These are phyloP conservation scores for Wallacemonas sp. DNA, from an alignment of 208 protist species.

Conservation along the genomic window DNA sequence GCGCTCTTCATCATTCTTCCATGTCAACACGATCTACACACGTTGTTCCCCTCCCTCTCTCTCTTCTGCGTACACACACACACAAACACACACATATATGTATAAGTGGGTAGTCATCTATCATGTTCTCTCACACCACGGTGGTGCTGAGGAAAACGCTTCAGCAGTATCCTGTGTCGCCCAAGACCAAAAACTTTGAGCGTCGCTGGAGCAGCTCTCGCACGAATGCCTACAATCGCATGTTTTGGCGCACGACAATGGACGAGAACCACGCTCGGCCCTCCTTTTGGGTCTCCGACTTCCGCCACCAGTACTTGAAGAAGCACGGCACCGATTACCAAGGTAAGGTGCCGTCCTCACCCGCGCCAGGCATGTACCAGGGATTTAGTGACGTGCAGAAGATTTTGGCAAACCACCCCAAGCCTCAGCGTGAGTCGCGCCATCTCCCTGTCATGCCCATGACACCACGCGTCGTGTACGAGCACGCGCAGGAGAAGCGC, in stretches of 20 bases:
- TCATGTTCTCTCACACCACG: slow-evolving; percentile 8
- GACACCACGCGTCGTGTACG: slow-evolving; percentile 89
- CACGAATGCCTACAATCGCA: slow-evolving; percentile 81
- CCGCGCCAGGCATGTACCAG: slow-evolving; percentile 88
- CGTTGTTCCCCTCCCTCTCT: no score
- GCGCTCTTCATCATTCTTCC: no score
- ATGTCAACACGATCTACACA: no score
- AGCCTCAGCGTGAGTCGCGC: slow-evolving; percentile 88
- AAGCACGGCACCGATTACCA: slow-evolving; percentile 87
- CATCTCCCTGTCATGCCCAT: slow-evolving; percentile 90
- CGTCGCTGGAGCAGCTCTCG: slow-evolving; percentile 80
- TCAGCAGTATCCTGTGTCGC: slow-evolving; percentile 81
- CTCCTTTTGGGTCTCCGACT: slow-evolving; percentile 93
- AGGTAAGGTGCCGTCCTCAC: slow-evolving; percentile 80
- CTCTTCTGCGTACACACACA: no score
- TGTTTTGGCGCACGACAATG: slow-evolving; percentile 85
- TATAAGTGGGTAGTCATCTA: no score
- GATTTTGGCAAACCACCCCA: slow-evolving; percentile 85
- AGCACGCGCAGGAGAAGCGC: slow-evolving; percentile 83
- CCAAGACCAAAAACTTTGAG: slow-evolving; percentile 63
- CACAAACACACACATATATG: no score
- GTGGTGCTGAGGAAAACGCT: slow-evolving; percentile 50
- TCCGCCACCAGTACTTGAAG: slow-evolving; percentile 84
- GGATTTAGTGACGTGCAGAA: slow-evolving; percentile 88
- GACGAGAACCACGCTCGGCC: slow-evolving; percentile 80